Percentiles rank a stretch among this genome's conserved stretches.
Evolutionary conservation across 2,329 filamentous ascomycete species (phyloP).

Genomic region (Neocucurbitaria cava): DNA sequence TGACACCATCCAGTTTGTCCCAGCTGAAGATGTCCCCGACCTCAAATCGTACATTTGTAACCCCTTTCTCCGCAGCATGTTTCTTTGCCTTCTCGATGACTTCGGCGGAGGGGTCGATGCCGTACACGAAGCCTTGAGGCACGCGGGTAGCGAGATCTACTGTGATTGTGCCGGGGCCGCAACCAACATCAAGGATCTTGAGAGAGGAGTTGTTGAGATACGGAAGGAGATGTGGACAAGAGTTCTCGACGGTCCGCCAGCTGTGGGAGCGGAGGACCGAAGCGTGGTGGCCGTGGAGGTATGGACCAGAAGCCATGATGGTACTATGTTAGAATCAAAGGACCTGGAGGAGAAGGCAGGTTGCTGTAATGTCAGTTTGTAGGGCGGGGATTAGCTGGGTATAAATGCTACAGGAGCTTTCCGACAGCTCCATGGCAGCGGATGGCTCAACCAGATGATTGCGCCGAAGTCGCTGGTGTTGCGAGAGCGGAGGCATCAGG

Average conservation of each 20-base stretch:
- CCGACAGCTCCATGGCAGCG: not conserved
- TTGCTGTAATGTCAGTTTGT: not conserved
- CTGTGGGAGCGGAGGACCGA: constrained; percentile 53
- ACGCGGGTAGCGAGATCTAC: constrained; percentile 52
- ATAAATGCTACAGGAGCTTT: not conserved
- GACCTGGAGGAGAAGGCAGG: no score
- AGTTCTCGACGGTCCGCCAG: constrained; percentile 55
- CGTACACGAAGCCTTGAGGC: constrained; percentile 54
- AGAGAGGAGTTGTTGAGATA: constrained; percentile 37
- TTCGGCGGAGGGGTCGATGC: constrained; percentile 53
- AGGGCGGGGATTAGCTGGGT: not conserved
- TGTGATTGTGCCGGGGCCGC: constrained; percentile 59
- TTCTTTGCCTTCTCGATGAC: constrained; percentile 52
- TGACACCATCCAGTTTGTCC: constrained; percentile 51
- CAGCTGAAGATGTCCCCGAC: constrained; percentile 53
- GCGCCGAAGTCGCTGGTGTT: constrained; percentile 4
- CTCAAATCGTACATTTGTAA: constrained; percentile 51
- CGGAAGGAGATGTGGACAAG: constrained; percentile 48
- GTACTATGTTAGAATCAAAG: no score
- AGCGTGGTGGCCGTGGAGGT: constrained; percentile 52
- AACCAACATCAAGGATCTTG: constrained; percentile 56
- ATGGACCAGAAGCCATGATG: constrained; percentile 26
- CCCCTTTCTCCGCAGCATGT: constrained; percentile 45
- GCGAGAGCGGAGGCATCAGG: constrained; percentile 9
- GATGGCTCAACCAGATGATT: not conserved